These are phyloP conservation scores for Solanum tarapatanum DNA, from an alignment of 257 asterid species.

Conservation along the genomic window DNA sequence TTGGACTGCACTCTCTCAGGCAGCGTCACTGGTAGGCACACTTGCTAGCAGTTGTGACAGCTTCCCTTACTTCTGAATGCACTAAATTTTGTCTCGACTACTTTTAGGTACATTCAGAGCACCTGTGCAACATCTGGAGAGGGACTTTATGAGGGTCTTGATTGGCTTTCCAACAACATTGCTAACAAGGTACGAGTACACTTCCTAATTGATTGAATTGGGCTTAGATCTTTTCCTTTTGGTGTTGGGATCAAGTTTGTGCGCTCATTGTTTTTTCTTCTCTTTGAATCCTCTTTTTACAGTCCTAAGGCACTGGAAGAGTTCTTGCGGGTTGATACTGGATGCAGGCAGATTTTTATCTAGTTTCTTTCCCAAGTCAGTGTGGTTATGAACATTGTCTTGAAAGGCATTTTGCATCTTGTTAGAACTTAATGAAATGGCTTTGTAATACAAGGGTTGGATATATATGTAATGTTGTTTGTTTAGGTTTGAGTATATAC, in stretches of 20 bases:
- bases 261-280: not conserved
- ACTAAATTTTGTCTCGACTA: not conserved
- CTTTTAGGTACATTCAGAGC: not conserved
- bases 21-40: slow-evolving; percentile 1
- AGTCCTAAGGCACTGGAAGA: not conserved
- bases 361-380: not conserved
- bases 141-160: not conserved
- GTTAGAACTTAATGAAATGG: not conserved
- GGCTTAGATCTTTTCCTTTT: not conserved
- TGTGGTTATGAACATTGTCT: not conserved
- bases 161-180: not conserved
- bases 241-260: not conserved
- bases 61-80: not conserved
- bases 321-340: slow-evolving; percentile 1
- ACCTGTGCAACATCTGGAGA: not conserved
- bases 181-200: not conserved
- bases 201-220: not conserved
- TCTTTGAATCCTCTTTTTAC: not conserved
- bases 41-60: not conserved
- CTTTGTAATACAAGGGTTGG: not conserved
- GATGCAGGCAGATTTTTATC: not conserved
- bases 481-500: not conserved
- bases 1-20: not conserved
- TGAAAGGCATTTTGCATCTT: not conserved
- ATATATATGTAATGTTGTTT: not conserved